Evolutionary conservation across 169 alveolate genomes (phyloP), one percentile per base, ranked within the genome.

Genomic region (Blepharisma undulans): DNA sequence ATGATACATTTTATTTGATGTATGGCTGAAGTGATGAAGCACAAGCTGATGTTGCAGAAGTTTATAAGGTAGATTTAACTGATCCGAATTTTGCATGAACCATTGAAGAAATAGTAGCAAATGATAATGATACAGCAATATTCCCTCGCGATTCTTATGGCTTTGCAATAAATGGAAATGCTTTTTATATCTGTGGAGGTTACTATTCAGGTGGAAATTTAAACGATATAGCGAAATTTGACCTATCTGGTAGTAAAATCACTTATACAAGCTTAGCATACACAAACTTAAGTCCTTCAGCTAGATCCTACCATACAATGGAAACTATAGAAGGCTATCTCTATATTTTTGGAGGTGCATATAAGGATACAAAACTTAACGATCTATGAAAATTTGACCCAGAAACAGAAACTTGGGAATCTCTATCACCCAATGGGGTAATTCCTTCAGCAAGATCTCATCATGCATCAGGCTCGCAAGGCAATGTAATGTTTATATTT

Each of bases 371-470:
- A 22, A 33, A 21, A 21, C 78, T 84, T 6, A 32, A 32, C 10
- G 89, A 84, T 59, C 18, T 84, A 22, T 84, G 89, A 12, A 33
- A 60, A 30, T 84, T 84, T 22, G 34, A 84, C 78, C 48, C 48
- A 22, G 74, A 84, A 59, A 6, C 79, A 32, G 89, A 84, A 36
- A 84, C 78, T 0, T 84, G 89, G 78, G 48, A 22, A 25, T 21
- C 74, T 25, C 27, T 84, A 8, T n/a, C 30, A 4, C 74, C 74
- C 19, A 59, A 60, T 22, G 89, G 89, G 16, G 27, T 22, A 0
- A 60, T 21, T 21, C 89, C 89, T 3, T 84, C 89, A 22, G 61
- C 89, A 4, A 33, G 89, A 22, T 84, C 78, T 84, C 79, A 84
- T 59, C 34, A 21, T 5, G 89, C 79, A 4, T 21, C 78, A 3